Percentiles rank a stretch among this genome's conserved stretches.
Evolutionary conservation across 2,329 filamentous ascomycete genomes (phyloP).

Genomic region (Cadophora sp.): DNA sequence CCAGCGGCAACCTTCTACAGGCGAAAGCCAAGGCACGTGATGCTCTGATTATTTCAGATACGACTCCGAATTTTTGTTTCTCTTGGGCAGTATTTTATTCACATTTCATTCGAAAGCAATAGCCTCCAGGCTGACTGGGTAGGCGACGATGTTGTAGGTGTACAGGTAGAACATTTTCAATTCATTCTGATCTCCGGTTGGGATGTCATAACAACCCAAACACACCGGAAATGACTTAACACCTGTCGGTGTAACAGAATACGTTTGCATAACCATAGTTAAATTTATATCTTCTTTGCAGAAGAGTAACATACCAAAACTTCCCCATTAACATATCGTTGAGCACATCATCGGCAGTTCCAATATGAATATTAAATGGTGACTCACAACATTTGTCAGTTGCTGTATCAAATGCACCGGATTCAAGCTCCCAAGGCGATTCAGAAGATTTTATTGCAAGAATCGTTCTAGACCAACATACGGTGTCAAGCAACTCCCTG

Average conservation of each 20-base stretch:
- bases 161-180: background rate
- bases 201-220: background rate
- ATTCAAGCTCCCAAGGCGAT: background rate
- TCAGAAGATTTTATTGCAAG: background rate
- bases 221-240: too few species aligned
- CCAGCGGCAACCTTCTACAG: conserved; percentile 1
- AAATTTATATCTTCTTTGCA: too few species aligned
- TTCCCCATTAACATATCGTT: too few species aligned
- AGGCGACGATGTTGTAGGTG: background rate
- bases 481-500: conserved; percentile 2
- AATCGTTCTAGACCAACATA: background rate
- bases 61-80: background rate
- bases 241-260: too few species aligned
- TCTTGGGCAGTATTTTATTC: background rate
- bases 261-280: too few species aligned
- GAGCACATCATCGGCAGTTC: too few species aligned
- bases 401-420: too few species aligned
- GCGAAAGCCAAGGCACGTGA: background rate
- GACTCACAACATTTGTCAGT: background rate
- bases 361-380: too few species aligned
- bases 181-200: background rate
- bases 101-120: background rate
- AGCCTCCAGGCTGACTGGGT: background rate
- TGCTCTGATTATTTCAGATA: background rate
- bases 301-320: too few species aligned